These are phyloP conservation scores for Phytopythium helicoides DNA, from an alignment of 352 stramenopile genomes.

Conservation along the genomic window DNA sequence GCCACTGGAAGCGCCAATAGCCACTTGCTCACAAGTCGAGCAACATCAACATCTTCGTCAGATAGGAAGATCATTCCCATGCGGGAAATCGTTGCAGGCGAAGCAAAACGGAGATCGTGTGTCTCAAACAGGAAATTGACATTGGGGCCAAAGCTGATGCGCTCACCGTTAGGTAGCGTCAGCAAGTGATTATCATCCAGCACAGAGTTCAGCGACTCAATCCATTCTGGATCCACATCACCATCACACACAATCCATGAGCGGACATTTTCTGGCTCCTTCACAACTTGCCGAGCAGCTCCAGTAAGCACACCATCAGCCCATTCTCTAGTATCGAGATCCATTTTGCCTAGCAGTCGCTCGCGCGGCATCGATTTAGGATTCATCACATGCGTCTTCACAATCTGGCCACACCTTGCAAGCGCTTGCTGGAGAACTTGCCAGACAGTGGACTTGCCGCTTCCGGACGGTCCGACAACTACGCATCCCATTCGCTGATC, in stretches of 20 bases:
- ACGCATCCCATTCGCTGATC: constrained; percentile 96
- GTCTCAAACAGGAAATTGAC: constrained; percentile 98
- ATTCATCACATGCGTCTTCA: constrained; percentile 96
- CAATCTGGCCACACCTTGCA: constrained; percentile 74
- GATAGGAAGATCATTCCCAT: constrained; percentile 98
- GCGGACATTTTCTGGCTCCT: constrained; percentile 83
- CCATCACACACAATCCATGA: constrained; percentile 97
- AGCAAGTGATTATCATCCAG: constrained; percentile 96
- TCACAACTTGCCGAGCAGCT: constrained; percentile 89
- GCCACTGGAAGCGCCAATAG: constrained; percentile 37
- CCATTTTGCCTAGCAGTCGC: constrained; percentile 91
- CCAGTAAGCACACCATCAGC: constrained; percentile 94
- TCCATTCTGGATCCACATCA: constrained; percentile 96
- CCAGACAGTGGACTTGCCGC: constrained; percentile 95
- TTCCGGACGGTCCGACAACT: constrained; percentile 91
- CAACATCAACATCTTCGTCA: constrained; percentile 87
- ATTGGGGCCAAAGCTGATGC: constrained; percentile 94
- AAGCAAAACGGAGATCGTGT: constrained; percentile 93
- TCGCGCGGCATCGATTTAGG: constrained; percentile 94
- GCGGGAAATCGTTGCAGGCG: constrained; percentile 94
- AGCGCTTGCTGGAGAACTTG: constrained; percentile 89
- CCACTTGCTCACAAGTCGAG: constrained; percentile 82
- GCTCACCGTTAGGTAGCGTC: constrained; percentile 95
- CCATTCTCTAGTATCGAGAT: constrained; percentile 95
- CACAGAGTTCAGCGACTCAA: constrained; percentile 95